Evolutionary conservation across 257 asterid genomes (phyloP), one percentile per base, ranked within the genome.

Genomic region (Avicennia marina): DNA sequence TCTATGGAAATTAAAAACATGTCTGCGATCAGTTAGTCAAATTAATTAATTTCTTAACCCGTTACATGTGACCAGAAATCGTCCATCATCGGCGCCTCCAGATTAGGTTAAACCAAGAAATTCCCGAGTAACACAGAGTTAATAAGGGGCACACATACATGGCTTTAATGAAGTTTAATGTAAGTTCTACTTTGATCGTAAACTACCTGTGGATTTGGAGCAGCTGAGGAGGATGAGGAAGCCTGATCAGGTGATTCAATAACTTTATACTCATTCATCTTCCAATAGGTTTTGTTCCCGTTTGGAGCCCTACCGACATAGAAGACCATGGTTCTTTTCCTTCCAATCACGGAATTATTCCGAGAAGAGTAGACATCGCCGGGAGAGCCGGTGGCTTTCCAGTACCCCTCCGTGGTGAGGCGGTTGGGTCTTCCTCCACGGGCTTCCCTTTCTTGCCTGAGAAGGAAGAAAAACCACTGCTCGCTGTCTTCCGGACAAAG

Each of bases 361-460:
- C 27, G 17, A 0, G 81, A 76, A 0, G 89, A 81, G 64, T 76
- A 81, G 7, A 84, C 83, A 19, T 58, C 67, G 2, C 79, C 71
- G 0, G 82, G 84, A 11, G 89, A 75, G 1, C 94, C 94, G 0
- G 89, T 84, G 2, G 83, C 86, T 67, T 84, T 84, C 94, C 94
- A 84, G 31, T 74, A 84, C 0, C 94, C 89, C 43, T 71, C 76
- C 36, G 24, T 63, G 1, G 94, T 81, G 1, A 78, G 76, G 57
- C 89, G 71, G 40, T 75, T 81, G 0, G 84, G 79, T 45, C 81
- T 57, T 21, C 89, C 87, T 13, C 94, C 89, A 0, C 70, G 76
- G 0, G 73, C 81, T 43, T 81, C 87, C 65, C 75, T 76, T 11
- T 81, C 84, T 50, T 76, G 81, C 66, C 68, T 60, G 0, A 74